These are phyloP conservation scores for Petunia secreta DNA, from an alignment of 257 asterid genomes.

Conservation along the genomic window DNA sequence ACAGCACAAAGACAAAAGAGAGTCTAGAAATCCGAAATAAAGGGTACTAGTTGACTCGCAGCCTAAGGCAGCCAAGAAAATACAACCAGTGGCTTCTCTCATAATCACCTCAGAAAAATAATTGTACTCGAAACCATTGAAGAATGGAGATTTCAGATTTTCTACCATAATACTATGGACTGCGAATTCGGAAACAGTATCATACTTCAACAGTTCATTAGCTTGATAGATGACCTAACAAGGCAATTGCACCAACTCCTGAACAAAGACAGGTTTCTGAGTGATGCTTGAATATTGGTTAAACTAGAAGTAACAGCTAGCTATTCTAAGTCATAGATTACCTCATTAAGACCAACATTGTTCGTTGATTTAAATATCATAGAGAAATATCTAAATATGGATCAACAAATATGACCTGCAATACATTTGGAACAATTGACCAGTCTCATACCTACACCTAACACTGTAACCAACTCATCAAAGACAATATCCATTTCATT, in stretches of 20 bases:
- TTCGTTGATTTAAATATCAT: not conserved
- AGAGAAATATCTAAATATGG: slow-evolving; percentile 1
- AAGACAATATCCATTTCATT: slow-evolving; percentile 8
- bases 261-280: too few species aligned
- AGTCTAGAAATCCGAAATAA: too few species aligned
- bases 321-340: not conserved
- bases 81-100: not conserved
- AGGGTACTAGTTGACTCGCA: not conserved
- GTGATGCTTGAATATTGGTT: too few species aligned
- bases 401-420: not conserved
- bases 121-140: not conserved
- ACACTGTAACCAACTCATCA: not conserved
- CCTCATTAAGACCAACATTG: not conserved
- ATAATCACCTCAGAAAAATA: not conserved
- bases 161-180: not conserved
- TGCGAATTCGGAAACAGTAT: too few species aligned
- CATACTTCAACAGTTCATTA: not conserved
- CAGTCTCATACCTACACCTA: not conserved
- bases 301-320: too few species aligned
- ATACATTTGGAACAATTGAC: not conserved
- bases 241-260: too few species aligned
- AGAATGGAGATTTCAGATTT: not conserved
- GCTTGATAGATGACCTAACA: too few species aligned
- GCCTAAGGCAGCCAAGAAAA: not conserved
- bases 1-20: not conserved